Evolutionary conservation across 2,329 filamentous ascomycete genomes (phyloP).

Genomic region (Trichoderma koningii): DNA sequence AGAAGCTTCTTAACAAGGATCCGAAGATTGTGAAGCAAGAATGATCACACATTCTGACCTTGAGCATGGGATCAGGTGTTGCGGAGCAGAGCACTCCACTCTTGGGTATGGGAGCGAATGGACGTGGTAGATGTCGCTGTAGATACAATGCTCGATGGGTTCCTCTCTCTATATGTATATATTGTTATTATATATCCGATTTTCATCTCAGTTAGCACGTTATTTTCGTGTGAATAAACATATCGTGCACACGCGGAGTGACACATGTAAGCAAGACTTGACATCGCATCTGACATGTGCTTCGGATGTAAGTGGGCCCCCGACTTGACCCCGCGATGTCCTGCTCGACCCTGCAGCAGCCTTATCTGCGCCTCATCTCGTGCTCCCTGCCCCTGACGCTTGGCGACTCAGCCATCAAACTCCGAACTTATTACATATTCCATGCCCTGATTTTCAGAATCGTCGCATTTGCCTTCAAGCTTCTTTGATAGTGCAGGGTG

Average conservation of each 20-base stretch:
- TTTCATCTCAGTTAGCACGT: background rate
- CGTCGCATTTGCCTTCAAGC: no score
- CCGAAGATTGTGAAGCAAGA: slow-evolving; percentile 50
- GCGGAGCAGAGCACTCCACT: slow-evolving; percentile 19
- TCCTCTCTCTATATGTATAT: background rate
- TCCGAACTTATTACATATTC: background rate
- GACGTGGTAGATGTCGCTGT: background rate
- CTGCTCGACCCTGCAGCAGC: slow-evolving; percentile 16
- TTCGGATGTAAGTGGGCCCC: background rate
- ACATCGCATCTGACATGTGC: background rate
- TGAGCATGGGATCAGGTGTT: slow-evolving; percentile 1
- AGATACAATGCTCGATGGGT: background rate
- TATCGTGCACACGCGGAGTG: background rate
- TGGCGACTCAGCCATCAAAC: background rate
- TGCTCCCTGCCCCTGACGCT: slow-evolving; percentile 1
- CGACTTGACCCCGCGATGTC: slow-evolving; percentile 17
- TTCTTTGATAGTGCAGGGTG: background rate
- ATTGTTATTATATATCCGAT: background rate
- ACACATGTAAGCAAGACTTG: no score
- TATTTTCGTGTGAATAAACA: background rate
- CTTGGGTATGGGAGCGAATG: background rate
- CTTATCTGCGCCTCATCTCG: slow-evolving; percentile 14
- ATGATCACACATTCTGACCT: slow-evolving; percentile 29
- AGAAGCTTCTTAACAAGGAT: slow-evolving; percentile 44
- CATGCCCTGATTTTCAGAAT: background rate